Evolutionary conservation across 225 moss, liverwort and hornwort genomes (phyloP).

Genomic region (Lunularia cruciata): DNA sequence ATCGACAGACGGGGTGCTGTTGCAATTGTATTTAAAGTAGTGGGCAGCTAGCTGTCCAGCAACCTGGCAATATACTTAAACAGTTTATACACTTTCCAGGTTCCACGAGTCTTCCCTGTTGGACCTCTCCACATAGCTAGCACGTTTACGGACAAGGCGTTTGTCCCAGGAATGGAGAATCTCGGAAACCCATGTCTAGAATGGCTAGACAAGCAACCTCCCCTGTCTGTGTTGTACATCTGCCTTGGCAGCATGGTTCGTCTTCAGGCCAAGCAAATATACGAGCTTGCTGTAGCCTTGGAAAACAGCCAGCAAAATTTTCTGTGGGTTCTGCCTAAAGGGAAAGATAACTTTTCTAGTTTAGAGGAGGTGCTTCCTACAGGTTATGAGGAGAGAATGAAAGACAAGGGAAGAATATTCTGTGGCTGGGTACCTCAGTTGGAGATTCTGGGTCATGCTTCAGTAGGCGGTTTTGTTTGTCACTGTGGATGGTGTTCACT

Average conservation of each 20-base stretch:
- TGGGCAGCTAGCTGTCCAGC: no score
- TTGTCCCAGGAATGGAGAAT: neutral
- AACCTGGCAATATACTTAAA: no score
- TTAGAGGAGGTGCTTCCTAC: slow-evolving; percentile 14
- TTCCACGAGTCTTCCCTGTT: neutral
- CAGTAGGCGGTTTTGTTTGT: slow-evolving; percentile 34
- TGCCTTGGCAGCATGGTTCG: slow-evolving; percentile 16
- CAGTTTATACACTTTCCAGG: no score
- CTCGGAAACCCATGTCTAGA: neutral
- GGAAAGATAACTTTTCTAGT: neutral
- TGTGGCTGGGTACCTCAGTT: slow-evolving; percentile 30
- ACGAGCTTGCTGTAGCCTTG: slow-evolving; percentile 14
- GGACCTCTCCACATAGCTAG: neutral
- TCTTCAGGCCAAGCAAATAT: slow-evolving; percentile 7
- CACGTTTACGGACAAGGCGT: neutral
- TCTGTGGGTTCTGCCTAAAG: slow-evolving; percentile 22
- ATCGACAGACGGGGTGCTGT: no score
- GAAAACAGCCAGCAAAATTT: slow-evolving; percentile 12
- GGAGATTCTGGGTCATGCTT: slow-evolving; percentile 28
- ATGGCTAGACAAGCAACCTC: slow-evolving; percentile 9
- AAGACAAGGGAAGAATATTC: slow-evolving; percentile 26
- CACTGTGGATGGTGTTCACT: slow-evolving; percentile 49
- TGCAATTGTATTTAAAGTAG: no score
- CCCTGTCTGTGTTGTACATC: slow-evolving; percentile 9
- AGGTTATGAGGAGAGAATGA: slow-evolving; percentile 24